phyloP scores from a whole-genome alignment of 2,329 filamentous ascomycete species.

The Westerdykella sp. region DNA sequence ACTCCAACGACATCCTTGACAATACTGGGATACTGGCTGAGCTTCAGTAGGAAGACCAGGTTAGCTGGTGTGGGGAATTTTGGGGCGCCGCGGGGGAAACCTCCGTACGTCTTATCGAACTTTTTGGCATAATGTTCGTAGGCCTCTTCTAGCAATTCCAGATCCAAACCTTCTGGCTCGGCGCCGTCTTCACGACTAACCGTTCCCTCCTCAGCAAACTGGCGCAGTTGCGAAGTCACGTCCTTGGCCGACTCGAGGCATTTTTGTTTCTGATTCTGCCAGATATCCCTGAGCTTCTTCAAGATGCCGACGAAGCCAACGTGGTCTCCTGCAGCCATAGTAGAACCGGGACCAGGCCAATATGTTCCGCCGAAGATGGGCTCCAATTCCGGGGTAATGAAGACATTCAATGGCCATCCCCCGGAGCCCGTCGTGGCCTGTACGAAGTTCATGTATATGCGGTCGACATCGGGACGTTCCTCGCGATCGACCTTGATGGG shows the following conservation, averaged over 20 bases:
- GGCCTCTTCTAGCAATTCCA: conserved; percentile 88
- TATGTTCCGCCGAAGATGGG: conserved; percentile 96
- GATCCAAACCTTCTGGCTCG: conserved; percentile 65
- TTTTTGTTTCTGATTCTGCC: conserved; percentile 76
- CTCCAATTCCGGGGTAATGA: conserved; percentile 85
- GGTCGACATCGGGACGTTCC: conserved; percentile 87
- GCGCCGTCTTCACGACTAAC: conserved; percentile 44
- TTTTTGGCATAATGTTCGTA: conserved; percentile 65
- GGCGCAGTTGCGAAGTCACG: conserved; percentile 71
- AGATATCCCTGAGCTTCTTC: conserved; percentile 66
- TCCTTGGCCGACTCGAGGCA: conserved; percentile 79
- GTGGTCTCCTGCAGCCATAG: conserved; percentile 45
- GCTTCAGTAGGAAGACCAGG: conserved; percentile 70
- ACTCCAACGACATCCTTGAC: conserved; percentile 85
- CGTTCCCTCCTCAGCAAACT: conserved; percentile 85
- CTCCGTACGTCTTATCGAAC: conserved; percentile 73
- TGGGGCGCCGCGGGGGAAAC: conserved; percentile 63
- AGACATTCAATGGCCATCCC: conserved; percentile 95
- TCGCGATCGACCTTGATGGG: conserved; percentile 91
- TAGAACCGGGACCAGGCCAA: conserved; percentile 74
- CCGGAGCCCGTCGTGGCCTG: conserved; percentile 85
- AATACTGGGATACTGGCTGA: conserved; percentile 63
- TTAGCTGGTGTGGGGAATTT: conserved; percentile 91
- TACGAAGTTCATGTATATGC: conserved; percentile 97
- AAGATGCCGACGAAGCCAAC: conserved; percentile 80